These are phyloP conservation scores for Rhododendron ovatum DNA, from an alignment of 148 eudicot genomes.

Conservation along the genomic window DNA sequence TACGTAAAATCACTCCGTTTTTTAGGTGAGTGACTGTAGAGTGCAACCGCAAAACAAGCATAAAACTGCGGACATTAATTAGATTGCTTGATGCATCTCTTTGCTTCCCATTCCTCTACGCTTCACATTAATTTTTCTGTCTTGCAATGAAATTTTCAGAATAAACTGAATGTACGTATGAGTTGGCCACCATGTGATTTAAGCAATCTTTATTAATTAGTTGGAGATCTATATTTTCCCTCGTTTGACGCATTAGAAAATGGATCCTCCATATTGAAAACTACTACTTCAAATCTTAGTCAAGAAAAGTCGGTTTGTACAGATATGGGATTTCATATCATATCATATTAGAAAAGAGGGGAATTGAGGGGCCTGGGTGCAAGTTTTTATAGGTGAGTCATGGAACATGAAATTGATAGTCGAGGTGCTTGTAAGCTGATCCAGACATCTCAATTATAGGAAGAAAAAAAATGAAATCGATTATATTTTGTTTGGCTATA, in stretches of 20 bases:
- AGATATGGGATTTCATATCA: not conserved
- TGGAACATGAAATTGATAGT: too few relatives aligned
- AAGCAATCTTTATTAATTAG: not conserved
- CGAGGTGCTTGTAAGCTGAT: too few relatives aligned
- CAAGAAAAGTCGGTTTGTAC: not conserved
- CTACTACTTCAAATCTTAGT: not conserved
- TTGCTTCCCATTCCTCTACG: not conserved
- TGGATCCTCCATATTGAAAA: not conserved
- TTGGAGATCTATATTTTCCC: not conserved
- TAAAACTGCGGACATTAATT: not conserved
- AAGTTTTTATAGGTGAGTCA: too few relatives aligned
- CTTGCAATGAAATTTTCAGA: not conserved
- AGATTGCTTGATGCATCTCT: not conserved
- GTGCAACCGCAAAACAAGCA: not conserved
- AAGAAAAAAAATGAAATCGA: too few relatives aligned
- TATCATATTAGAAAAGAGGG: too few relatives aligned
- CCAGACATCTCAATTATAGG: too few relatives aligned
- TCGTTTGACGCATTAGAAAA: not conserved
- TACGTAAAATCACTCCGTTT: too few relatives aligned
- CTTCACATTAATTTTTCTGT: not conserved
- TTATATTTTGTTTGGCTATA: too few relatives aligned
- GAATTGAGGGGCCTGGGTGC: too few relatives aligned
- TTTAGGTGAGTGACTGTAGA: not conserved
- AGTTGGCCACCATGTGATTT: not conserved
- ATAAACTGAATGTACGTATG: not conserved